phyloP scores from a whole-genome alignment of 768 basidiomycete species.

The Lentinula sp. region DNA sequence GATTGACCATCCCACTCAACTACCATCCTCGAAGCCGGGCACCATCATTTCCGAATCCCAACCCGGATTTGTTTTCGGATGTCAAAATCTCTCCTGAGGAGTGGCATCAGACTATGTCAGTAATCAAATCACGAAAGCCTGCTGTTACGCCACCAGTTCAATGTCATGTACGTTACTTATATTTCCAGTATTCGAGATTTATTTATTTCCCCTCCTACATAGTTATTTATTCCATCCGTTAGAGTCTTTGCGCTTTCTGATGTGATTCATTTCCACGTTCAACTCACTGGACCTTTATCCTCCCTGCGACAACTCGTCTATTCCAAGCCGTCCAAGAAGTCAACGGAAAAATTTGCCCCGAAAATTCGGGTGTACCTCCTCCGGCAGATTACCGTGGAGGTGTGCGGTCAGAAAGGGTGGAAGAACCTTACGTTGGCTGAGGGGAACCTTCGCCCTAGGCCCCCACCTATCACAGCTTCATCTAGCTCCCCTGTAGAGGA shows the following conservation, averaged over 20 bases:
- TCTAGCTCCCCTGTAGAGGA: conserved; percentile 21
- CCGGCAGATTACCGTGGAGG: conserved; percentile 38
- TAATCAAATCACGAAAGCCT: conserved; percentile 3
- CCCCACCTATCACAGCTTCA: conserved; percentile 25
- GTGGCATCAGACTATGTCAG: conserved; percentile 11
- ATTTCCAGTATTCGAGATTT: neutral
- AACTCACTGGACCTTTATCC: conserved; percentile 41
- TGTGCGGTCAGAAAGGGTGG: conserved; percentile 29
- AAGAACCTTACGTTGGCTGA: conserved; percentile 39
- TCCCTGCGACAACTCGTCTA: conserved; percentile 42
- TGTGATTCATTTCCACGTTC: conserved; percentile 60
- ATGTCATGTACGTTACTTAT: conserved; percentile 3
- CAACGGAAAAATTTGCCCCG: conserved; percentile 8
- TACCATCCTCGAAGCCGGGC: conserved; percentile 10
- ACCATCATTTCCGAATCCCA: conserved; percentile 2
- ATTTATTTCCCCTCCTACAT: neutral
- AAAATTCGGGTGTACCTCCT: conserved; percentile 45
- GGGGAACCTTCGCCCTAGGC: conserved; percentile 40
- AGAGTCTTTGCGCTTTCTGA: conserved; percentile 50
- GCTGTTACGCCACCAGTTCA: neutral
- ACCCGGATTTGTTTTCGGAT: conserved; percentile 3
- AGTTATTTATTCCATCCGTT: conserved; percentile 59
- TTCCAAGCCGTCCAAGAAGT: conserved; percentile 10
- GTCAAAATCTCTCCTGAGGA: conserved; percentile 10
- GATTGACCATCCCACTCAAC: conserved; percentile 7